These are phyloP conservation scores for Suhomyces taliae DNA, from an alignment of 1,139 yeast species.

Conservation along the genomic window DNA sequence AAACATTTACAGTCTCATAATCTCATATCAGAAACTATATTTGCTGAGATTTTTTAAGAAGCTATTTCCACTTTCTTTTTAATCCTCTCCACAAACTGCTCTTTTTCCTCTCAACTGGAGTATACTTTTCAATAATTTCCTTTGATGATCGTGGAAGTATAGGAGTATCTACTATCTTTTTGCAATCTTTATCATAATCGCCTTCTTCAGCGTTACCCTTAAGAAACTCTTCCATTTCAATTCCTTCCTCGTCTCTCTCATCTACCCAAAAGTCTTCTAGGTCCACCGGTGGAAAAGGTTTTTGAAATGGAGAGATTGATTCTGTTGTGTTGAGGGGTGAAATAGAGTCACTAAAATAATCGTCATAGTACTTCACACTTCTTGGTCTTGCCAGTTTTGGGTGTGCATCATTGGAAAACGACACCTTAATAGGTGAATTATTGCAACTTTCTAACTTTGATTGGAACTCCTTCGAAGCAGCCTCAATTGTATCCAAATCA, in stretches of 20 bases:
- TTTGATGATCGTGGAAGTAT: not conserved
- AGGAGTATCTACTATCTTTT: not conserved
- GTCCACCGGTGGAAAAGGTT: not conserved
- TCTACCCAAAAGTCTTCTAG: not conserved
- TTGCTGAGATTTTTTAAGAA: no score
- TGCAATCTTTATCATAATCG: not conserved
- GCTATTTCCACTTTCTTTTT: not conserved
- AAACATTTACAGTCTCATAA: no score
- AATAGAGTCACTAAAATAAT: not conserved
- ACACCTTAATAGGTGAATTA: not conserved
- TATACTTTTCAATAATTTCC: not conserved
- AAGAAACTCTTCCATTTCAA: not conserved
- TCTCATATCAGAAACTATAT: no score
- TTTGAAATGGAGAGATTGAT: not conserved
- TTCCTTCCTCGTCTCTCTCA: not conserved
- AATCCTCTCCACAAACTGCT: not conserved
- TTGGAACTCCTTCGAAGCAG: constrained; percentile 10
- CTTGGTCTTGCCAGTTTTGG: not conserved
- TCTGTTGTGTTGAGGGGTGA: not conserved
- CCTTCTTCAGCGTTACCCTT: not conserved
- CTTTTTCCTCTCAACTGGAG: not conserved
- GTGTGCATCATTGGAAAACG: not conserved
- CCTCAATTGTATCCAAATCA: constrained; percentile 14
- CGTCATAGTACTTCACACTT: not conserved
- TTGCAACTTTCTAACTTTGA: not conserved